phyloP scores from a whole-genome alignment of 768 basidiomycete genomes.

The Megacollybia marginata region DNA sequence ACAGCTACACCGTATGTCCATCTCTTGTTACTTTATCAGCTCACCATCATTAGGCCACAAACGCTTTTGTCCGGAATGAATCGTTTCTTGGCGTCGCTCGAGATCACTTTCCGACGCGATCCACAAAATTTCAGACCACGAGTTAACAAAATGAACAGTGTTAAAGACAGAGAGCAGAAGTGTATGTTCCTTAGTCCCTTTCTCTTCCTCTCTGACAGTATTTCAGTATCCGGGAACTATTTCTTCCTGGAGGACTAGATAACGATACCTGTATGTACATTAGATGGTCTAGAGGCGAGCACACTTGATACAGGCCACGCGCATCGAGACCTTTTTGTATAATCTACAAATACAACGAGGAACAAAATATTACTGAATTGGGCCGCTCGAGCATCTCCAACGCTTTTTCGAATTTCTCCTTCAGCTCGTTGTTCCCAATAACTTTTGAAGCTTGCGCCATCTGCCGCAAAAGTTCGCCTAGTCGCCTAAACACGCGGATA shows the following conservation, averaged over 20 bases:
- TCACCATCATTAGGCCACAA: slow-evolving; percentile 58
- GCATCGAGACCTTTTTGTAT: background rate
- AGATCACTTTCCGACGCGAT: slow-evolving; percentile 98
- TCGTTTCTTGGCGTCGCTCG: slow-evolving; percentile 88
- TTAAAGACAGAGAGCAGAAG: slow-evolving; percentile 88
- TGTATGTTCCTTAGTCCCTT: slow-evolving; percentile 30
- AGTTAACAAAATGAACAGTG: slow-evolving; percentile 78
- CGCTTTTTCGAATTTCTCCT: slow-evolving; percentile 89
- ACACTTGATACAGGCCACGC: too few relatives aligned
- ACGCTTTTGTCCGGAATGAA: slow-evolving; percentile 97
- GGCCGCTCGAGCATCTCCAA: slow-evolving; percentile 91
- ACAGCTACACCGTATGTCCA: slow-evolving; percentile 80
- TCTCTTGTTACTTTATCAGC: background rate
- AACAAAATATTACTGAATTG: slow-evolving; percentile 90
- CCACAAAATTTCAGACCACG: slow-evolving; percentile 90
- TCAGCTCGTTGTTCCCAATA: slow-evolving; percentile 89
- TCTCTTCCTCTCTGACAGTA: slow-evolving; percentile 2
- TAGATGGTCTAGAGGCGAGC: too few relatives aligned
- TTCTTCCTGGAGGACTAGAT: slow-evolving; percentile 85
- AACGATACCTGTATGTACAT: slow-evolving; percentile 1
- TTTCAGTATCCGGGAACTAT: slow-evolving; percentile 71
- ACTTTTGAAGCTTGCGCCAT: slow-evolving; percentile 96
- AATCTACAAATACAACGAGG: slow-evolving; percentile 65
- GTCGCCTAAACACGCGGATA: slow-evolving; percentile 90
- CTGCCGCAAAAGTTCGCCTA: slow-evolving; percentile 91